These are phyloP conservation scores for Cyberlindnera japonica DNA, from an alignment of 805 yeast species.

Conservation along the genomic window DNA sequence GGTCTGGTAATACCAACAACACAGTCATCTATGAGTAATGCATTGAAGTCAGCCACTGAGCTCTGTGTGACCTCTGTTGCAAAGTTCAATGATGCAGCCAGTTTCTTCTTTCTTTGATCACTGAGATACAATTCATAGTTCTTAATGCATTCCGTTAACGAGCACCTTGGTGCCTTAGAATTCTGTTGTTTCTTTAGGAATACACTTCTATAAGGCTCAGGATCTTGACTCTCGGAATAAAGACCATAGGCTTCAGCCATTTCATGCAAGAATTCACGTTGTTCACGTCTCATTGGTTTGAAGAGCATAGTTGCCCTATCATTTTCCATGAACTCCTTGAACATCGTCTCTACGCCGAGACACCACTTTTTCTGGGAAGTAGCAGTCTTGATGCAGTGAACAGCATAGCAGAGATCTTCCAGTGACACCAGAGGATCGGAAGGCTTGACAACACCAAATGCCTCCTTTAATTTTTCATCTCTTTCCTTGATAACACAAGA, in stretches of 20 bases:
- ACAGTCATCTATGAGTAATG: conserved; percentile 50
- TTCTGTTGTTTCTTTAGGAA: conserved; percentile 42
- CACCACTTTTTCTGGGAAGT: conserved; percentile 65
- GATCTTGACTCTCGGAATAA: conserved; percentile 72
- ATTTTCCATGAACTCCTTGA: conserved; percentile 46
- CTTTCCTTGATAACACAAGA: conserved; percentile 61
- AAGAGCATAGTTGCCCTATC: conserved; percentile 49
- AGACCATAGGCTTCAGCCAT: conserved; percentile 57
- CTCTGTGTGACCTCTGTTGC: background rate
- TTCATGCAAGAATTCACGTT: conserved; percentile 68
- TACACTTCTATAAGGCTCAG: conserved; percentile 75
- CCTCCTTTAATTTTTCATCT: conserved; percentile 57
- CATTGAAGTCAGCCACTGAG: conserved; percentile 39
- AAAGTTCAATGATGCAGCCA: too few relatives aligned
- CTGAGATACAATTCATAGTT: conserved; percentile 30
- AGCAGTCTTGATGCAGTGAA: conserved; percentile 21
- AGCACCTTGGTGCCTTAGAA: conserved; percentile 39
- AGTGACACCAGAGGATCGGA: conserved; percentile 9
- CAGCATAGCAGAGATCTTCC: conserved; percentile 21
- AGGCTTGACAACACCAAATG: conserved; percentile 41
- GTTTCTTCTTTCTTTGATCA: conserved; percentile 27
- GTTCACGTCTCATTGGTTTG: conserved; percentile 68
- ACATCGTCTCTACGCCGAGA: conserved; percentile 49
- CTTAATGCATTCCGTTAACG: conserved; percentile 43
- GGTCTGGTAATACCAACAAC: conserved; percentile 47